phyloP scores from a whole-genome alignment of 2,329 filamentous ascomycete species.

The Trichoderma harzianum region DNA sequence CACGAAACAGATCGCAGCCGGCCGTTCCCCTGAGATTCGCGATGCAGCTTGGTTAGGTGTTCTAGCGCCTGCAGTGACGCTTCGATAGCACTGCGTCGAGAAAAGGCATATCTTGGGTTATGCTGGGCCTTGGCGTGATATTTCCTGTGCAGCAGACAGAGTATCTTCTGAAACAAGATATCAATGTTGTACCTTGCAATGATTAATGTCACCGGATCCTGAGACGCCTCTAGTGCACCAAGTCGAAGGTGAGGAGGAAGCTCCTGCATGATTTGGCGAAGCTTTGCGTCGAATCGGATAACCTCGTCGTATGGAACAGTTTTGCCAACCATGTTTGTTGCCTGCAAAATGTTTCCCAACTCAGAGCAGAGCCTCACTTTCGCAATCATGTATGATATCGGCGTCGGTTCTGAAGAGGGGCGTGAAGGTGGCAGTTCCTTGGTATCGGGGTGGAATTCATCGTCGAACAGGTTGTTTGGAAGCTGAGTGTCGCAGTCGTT shows the following conservation, averaged over 20 bases:
- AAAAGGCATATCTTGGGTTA: slow-evolving; percentile 79
- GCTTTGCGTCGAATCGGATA: slow-evolving; percentile 56
- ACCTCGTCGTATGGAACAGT: slow-evolving; percentile 62
- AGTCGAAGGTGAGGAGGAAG: slow-evolving; percentile 79
- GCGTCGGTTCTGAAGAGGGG: slow-evolving; percentile 67
- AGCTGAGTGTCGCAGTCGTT: slow-evolving; percentile 72
- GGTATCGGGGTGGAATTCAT: slow-evolving; percentile 69
- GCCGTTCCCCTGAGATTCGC: slow-evolving; percentile 69
- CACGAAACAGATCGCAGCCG: slow-evolving; percentile 71
- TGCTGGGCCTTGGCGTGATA: slow-evolving; percentile 76
- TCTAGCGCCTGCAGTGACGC: slow-evolving; percentile 77
- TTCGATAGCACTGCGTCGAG: slow-evolving; percentile 78
- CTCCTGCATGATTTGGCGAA: slow-evolving; percentile 60
- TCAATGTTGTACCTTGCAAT: slow-evolving; percentile 83
- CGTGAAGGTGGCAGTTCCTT: slow-evolving; percentile 65
- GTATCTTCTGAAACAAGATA: slow-evolving; percentile 81
- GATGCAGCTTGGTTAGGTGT: slow-evolving; percentile 71
- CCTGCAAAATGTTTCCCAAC: slow-evolving; percentile 69
- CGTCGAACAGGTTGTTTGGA: slow-evolving; percentile 76
- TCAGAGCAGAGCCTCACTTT: slow-evolving; percentile 67
- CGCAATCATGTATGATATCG: slow-evolving; percentile 74
- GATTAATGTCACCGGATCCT: slow-evolving; percentile 79
- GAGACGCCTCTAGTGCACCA: slow-evolving; percentile 68
- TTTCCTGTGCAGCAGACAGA: slow-evolving; percentile 84
- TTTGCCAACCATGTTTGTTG: slow-evolving; percentile 54